Evolutionary conservation across 2,329 filamentous ascomycete species (phyloP), one percentile per base, ranked within the genome.

Genomic region (Trichoderma sp.): DNA sequence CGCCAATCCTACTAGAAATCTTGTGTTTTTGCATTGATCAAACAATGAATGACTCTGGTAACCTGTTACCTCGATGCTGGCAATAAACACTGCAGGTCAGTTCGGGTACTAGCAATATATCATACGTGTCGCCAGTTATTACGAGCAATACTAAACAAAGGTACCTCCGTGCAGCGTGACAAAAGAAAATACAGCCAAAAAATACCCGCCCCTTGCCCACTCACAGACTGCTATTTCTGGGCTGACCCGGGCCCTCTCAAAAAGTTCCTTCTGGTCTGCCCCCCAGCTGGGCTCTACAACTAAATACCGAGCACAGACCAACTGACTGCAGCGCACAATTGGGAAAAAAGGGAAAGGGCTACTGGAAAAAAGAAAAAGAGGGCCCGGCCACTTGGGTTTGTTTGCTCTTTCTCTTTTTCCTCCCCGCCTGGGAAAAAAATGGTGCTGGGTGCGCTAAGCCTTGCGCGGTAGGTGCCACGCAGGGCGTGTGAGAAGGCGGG

Each of bases 391-490:
- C 53, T 59, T n/a, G 12, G 36, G 23, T 13, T 43, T 43, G 39
- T 43, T 43, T 23, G 55, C 23, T 43, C 30, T 47, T 17, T 39
- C 36, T 50, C 17, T 17, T 36, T 36, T 36, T 36, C 11, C 11
- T 23, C 61, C 62, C 62, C 62, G 39, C 62, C 26, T 65, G 50
- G 53, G 43, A 26, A 9, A 20, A 20, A 59, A 30, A 34, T 58
- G 55, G 12, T 39, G 15, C 34, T 28, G 17, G n/a, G 59, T 15
- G 65, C 75, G 73, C 75, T 75, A 76, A 71, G 70, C 75, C 75
- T 20, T 71, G 68, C 69, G 59, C 64, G 74, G 75, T 74, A 76
- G 75, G 74, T 75, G 73, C 70, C 71, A 75, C 70, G 71, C 73
- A 64, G 47, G 34, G 55, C 68, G 65, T 32, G 68, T 70, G 58